Evolutionary conservation across 2,329 filamentous ascomycete genomes (phyloP), one percentile per base, ranked within the genome.

Genomic region (Didymosphaeria variabile): DNA sequence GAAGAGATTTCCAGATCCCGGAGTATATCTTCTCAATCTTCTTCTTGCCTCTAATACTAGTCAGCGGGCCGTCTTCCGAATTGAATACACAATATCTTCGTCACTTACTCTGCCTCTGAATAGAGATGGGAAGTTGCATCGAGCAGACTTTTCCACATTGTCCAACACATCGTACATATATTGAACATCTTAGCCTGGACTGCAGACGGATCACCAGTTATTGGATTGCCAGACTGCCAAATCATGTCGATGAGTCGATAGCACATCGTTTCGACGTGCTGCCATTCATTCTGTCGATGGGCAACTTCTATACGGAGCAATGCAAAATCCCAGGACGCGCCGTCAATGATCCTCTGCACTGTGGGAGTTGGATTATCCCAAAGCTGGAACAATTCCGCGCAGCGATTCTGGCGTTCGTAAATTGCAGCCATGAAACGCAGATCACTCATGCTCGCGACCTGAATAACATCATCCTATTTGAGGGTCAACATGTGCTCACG

Each of bases 341-440:
- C 71, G 40, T 65, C 58, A 50, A 72, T 61, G 13, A 74, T 59
- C 29, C 57, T 57, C 49, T 62, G 38, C 31, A 76, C 42, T 13
- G 55, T 45, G 50, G 57, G 45, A 13, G 71, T 64, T 10, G 71
- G 63, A 15, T 61, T 56, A 12, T 58, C 52, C 71, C 73, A 76
- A 1, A 73, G 59, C 5, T 69, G 50, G n/a, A 72, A 49, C 1
- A 78, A 64, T 46, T 77, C 73, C 19, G 54, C 58, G 17, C 50
- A 63, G 26, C 65, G 66, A 15, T 60, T 53, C 59, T 76, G 75
- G 21, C 70, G 65, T 31, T 60, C 42, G 45, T 71, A 77, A 34
- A 77, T 69, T 15, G 71, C 65, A 8, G 65, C 68, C 72, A 77
- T 76, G 53, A 78, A 77, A 21, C 73, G 72, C 31, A 78, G 56